phyloP scores from a whole-genome alignment of 345 rosid species.

The Salix exigua region DNA sequence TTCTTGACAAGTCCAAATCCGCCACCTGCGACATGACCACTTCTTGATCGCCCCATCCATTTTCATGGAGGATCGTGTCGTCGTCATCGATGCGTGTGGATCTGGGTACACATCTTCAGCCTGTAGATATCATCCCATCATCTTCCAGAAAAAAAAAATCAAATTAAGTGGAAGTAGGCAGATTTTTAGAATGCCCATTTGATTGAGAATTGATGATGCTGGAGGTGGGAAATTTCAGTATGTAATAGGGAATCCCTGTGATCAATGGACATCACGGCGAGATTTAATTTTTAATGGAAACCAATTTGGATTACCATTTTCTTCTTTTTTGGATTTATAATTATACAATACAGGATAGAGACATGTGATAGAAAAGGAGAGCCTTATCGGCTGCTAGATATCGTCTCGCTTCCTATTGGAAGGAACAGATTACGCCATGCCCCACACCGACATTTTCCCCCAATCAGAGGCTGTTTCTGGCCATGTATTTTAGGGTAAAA shows the following conservation, averaged over 20 bases:
- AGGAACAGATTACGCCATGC: too few species aligned
- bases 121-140: background rate
- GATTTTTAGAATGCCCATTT: conserved; percentile 2
- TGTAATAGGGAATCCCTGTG: conserved; percentile 36
- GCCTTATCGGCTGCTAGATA: too few species aligned
- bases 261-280: conserved; percentile 28
- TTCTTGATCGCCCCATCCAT: background rate
- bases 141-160: too few species aligned
- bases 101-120: conserved; percentile 6
- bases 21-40: conserved; percentile 43
- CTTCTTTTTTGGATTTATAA: too few species aligned
- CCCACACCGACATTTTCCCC: too few species aligned
- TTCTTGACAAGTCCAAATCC: conserved; percentile 84
- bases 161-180: background rate
- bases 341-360: too few species aligned
- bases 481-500: too few species aligned
- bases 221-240: background rate
- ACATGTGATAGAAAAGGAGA: too few species aligned
- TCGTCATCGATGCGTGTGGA: too few species aligned
- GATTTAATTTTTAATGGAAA: conserved; percentile 15
- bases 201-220: background rate
- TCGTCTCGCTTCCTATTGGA: too few species aligned
- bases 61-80: background rate
- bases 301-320: too few species aligned
- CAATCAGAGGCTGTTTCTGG: too few species aligned